These are phyloP conservation scores for Colletotrichum aenigma DNA, from an alignment of 2,329 filamentous ascomycete species.

Conservation along the genomic window DNA sequence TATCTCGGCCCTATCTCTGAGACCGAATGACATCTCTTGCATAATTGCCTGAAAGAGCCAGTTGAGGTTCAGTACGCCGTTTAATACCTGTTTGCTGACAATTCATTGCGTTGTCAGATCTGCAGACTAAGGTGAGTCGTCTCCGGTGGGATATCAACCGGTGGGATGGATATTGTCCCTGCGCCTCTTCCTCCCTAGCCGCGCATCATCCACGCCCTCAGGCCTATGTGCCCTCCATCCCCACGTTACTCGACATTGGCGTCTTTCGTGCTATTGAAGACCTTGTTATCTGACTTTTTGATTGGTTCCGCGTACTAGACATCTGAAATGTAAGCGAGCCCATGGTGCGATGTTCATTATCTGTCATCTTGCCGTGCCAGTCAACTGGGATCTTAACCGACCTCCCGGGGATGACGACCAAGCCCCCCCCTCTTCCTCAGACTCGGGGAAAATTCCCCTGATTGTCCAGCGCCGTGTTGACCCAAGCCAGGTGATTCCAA, in stretches of 20 bases:
- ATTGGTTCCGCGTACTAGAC: not conserved
- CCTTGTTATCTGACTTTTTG: not conserved
- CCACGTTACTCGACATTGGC: not conserved
- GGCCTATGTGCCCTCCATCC: not conserved
- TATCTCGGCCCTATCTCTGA: not conserved
- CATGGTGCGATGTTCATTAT: not conserved
- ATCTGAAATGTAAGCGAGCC: conserved; percentile 10
- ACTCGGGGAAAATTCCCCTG: not conserved
- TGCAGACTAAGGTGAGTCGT: conserved; percentile 12
- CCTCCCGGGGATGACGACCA: not conserved
- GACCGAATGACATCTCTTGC: not conserved
- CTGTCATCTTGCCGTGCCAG: not conserved
- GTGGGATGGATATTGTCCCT: not conserved
- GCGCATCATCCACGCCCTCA: not conserved
- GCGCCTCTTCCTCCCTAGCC: not conserved
- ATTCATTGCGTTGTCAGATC: not conserved
- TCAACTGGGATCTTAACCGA: not conserved
- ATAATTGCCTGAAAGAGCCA: not conserved
- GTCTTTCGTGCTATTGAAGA: not conserved
- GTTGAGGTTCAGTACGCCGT: not conserved
- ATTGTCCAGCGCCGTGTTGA: not conserved
- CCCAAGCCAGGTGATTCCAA: not conserved
- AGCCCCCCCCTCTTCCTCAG: not conserved
- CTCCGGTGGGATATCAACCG: not conserved
- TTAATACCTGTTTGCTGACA: not conserved